phyloP scores from a whole-genome alignment of 371 early-diverging fungal species.

The Apophysomyces trapeziformis region DNA sequence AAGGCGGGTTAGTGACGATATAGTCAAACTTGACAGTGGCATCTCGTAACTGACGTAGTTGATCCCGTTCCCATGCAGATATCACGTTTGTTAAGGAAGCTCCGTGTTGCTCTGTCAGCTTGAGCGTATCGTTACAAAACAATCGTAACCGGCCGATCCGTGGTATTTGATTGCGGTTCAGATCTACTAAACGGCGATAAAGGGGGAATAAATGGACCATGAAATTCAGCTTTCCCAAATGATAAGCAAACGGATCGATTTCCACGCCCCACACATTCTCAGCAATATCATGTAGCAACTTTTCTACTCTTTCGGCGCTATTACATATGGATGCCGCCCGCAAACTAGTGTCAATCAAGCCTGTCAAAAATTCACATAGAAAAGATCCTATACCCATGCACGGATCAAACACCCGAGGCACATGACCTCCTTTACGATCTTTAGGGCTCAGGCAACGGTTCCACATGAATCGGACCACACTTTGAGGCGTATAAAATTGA shows the following conservation, averaged over 20 bases:
- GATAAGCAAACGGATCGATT: conserved; percentile 63
- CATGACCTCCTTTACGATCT: conserved; percentile 10
- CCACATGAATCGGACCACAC: conserved; percentile 70
- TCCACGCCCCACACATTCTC: conserved; percentile 64
- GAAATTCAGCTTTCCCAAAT: conserved; percentile 45
- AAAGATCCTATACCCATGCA: conserved; percentile 69
- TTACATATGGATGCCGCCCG: conserved; percentile 43
- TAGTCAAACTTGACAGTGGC: conserved; percentile 56
- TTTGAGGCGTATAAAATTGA: conserved; percentile 69
- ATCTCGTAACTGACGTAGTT: conserved; percentile 49
- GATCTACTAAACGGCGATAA: conserved; percentile 35
- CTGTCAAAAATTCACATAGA: conserved; percentile 55
- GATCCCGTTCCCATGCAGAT: conserved; percentile 39
- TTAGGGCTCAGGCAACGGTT: conserved; percentile 25
- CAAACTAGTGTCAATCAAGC: conserved; percentile 40
- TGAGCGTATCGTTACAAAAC: conserved; percentile 65
- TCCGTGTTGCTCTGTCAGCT: conserved; percentile 23
- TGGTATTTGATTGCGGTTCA: conserved; percentile 8
- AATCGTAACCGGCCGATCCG: conserved; percentile 46
- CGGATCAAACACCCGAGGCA: conserved; percentile 62
- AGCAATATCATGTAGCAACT: conserved; percentile 27
- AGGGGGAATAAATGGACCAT: conserved; percentile 47
- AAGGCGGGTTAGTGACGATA: conserved; percentile 73
- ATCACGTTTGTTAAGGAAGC: conserved; percentile 16
- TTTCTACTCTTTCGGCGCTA: conserved; percentile 16